Evolutionary conservation across 306 rosid species (phyloP).

Genomic region (Comarum palustre): DNA sequence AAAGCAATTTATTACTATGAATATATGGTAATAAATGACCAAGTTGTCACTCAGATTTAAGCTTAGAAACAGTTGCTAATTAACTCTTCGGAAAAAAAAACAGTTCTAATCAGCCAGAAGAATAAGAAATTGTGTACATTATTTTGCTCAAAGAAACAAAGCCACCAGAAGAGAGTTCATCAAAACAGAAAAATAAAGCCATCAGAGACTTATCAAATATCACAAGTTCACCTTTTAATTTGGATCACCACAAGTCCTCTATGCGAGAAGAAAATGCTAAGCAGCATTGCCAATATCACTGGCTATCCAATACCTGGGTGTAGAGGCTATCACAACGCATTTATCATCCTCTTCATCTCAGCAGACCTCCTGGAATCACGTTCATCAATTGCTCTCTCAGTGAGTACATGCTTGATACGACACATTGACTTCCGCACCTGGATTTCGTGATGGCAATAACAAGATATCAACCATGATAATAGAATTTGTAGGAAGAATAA

Average conservation of each 20-base stretch:
- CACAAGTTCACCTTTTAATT: not conserved
- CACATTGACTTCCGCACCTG: conserved; percentile 99
- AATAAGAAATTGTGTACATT: not conserved
- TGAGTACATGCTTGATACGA: conserved; percentile 90
- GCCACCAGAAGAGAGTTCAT: not conserved
- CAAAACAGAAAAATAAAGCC: conserved; percentile 6
- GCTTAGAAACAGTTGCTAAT: not conserved
- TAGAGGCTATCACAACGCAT: conserved; percentile 47
- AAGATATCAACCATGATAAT: not conserved
- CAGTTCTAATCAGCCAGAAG: not conserved
- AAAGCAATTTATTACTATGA: no score
- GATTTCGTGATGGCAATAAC: conserved; percentile 14
- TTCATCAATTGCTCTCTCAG: conserved; percentile 92
- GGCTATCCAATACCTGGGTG: not conserved
- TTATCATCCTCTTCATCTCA: conserved; percentile 95
- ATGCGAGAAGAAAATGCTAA: not conserved
- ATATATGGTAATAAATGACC: not conserved
- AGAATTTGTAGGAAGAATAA: not conserved
- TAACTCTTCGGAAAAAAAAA: no score
- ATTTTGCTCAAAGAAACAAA: not conserved
- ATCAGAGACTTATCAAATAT: not conserved
- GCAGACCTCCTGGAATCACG: conserved; percentile 89
- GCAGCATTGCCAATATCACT: not conserved
- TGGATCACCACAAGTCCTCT: conserved; percentile 11
- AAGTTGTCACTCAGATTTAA: not conserved